phyloP scores from a whole-genome alignment of 2,329 filamentous ascomycete species.

The Paecilomyces fulvus region DNA sequence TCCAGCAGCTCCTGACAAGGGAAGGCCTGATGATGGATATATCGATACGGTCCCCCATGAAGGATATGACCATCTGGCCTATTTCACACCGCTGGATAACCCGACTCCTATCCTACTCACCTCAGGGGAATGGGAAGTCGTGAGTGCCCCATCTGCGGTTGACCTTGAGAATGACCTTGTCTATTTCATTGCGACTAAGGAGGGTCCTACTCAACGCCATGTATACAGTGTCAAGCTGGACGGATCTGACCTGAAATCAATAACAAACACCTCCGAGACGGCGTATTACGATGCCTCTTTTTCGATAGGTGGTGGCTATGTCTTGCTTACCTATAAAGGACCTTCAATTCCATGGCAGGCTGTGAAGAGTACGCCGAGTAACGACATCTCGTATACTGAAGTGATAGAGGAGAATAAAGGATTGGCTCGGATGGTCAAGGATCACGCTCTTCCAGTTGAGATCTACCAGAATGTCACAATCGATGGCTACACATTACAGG shows the following conservation, averaged over 20 bases:
- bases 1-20: conserved; percentile 69
- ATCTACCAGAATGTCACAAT: conserved; percentile 80
- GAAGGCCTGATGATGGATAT: conserved; percentile 76
- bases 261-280: conserved; percentile 65
- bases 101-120: conserved; percentile 78
- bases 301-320: conserved; percentile 72
- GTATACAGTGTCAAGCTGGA: conserved; percentile 83
- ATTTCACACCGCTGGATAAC: conserved; percentile 83
- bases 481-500: conserved; percentile 63
- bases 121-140: conserved; percentile 85
- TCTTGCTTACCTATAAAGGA: conserved; percentile 73
- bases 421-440: conserved; percentile 60
- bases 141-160: conserved; percentile 71
- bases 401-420: conserved; percentile 68
- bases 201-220: conserved; percentile 82
- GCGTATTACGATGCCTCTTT: conserved; percentile 80
- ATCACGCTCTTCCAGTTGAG: conserved; percentile 73
- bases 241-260: conserved; percentile 60
- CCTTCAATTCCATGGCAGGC: conserved; percentile 87
- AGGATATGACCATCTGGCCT: conserved; percentile 82
- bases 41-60: conserved; percentile 83
- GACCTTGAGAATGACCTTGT: conserved; percentile 79
- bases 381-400: conserved; percentile 55
- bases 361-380: conserved; percentile 73
- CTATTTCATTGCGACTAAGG: conserved; percentile 82